These are phyloP conservation scores for Cercophora newfieldiana DNA, from an alignment of 495 filamentous ascomycete genomes.

Conservation along the genomic window DNA sequence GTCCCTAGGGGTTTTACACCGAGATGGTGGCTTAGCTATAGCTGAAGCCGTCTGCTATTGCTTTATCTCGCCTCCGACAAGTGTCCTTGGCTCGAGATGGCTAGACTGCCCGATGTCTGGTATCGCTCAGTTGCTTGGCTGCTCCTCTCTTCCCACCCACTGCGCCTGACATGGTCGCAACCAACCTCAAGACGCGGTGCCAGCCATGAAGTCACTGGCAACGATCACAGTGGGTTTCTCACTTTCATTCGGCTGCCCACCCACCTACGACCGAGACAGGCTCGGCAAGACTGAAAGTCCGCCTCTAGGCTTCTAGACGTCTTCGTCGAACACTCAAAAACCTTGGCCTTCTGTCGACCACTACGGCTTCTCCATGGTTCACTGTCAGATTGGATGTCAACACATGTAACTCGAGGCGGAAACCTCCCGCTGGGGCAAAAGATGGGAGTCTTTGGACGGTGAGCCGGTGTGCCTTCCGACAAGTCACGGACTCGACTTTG, in stretches of 20 bases:
- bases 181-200: background rate
- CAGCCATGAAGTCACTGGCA: constrained; percentile 3
- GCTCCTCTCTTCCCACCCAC: background rate
- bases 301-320: background rate
- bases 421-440: too few relatives aligned
- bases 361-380: too few relatives aligned
- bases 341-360: too few relatives aligned
- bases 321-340: background rate
- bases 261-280: background rate
- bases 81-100: constrained; percentile 7
- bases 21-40: background rate
- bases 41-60: background rate
- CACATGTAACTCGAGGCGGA: too few relatives aligned
- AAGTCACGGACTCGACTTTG: too few relatives aligned
- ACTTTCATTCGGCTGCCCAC: background rate
- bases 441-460: too few relatives aligned
- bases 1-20: background rate
- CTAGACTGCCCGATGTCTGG: background rate
- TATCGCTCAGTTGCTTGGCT: background rate
- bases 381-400: too few relatives aligned
- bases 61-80: constrained; percentile 11
- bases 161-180: background rate
- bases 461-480: too few relatives aligned
- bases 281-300: background rate
- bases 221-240: background rate